Evolutionary conservation across 768 basidiomycete species (phyloP), one percentile per base, ranked within the genome.

Genomic region (Mycena rebaudengoi): DNA sequence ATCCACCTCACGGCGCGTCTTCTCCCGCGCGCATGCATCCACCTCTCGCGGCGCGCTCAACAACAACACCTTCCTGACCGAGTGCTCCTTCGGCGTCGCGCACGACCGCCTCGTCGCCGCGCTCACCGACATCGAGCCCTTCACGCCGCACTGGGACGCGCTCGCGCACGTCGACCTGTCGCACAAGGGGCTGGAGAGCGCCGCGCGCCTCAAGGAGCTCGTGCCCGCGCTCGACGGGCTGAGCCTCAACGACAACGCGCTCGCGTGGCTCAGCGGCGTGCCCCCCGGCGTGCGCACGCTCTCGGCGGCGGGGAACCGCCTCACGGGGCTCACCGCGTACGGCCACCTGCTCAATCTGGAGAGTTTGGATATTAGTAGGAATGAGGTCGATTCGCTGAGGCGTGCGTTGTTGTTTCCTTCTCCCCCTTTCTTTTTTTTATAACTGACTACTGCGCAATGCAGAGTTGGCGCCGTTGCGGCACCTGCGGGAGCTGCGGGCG

Each of bases 31-130:
- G 21, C 81, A 79, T 37, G 78, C 76, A 28, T 78, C 77, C 68
- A 78, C 74, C 37, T 69, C 70, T 37, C 68, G 71, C 60, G 70
- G 69, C 68, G 79, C 73, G 52, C n/a, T n/a, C n/a, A 73, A 75
- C 25, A 81, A 83, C 66, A 82, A 74, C 41, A 85, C 85, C 6
- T 85, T 97, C 80, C 81, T 99, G 66, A 99, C 97, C 12, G 96
- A 99, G 73, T 98, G 96, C 73, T 98, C 96, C 40, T 99, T 99
- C 73, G 95, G 88, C 16, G 89, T 98, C 43, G 86, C 95, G n/a
- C 94, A 94, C 70, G 97, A 98, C 73, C 86, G 87, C 44, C 86
- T 99, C 6, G 91, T 99, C 2, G 88, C 93, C 74, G 89, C 94
- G 70, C 94, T 99, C 72, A 98, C 96, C 41, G 96, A 98, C 70